Evolutionary conservation across 2,329 filamentous ascomycete genomes (phyloP), one percentile per base, ranked within the genome.

Genomic region (Coniochaeta ligniaria): DNA sequence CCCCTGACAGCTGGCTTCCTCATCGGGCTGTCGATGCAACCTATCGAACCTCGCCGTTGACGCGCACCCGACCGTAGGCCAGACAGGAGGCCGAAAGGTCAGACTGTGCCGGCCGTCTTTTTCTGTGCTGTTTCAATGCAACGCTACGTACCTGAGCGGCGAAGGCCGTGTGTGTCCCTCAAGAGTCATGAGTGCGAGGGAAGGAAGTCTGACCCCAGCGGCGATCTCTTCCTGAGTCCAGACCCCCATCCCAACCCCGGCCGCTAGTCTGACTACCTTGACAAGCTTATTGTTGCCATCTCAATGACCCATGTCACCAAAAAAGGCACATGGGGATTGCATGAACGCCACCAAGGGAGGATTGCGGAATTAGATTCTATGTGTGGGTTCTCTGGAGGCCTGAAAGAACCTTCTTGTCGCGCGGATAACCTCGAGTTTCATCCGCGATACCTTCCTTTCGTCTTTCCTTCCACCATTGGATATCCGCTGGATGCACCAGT

Each of bases 371-470:
- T 22, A n/a, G n/a, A 41, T 16, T 3, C 17, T n/a, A 3, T 41
- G 35, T 41, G 38, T 47, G 43, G 43, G 22, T 26, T 47, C 11
- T 24, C 20, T 26, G 43, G 43, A 33, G 52, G 24, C 6, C 14
- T 9, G 22, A 24, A 31, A 31, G 26, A 31, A 26, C 47, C 24
- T 28, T 16, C 6, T 52, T 52, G 47, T 52, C 47, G 47, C 47
- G 47, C 47, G 47, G 47, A 52, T 52, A 52, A 28, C 47, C 2
- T 52, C 9, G 28, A 4, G 59, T 60, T 58, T 60, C 54, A 52
- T 22, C 43, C 41, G 16, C 36, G 28, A 60, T 52, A 56, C 45
- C 54, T 47, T 60, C 31, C 59, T 56, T 58, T 52, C 22, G n/a
- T 38, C 59, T 38, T 57, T 35, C 31, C 22, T 8, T 22, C 28